Evolutionary conservation across 805 yeast species (phyloP).

Genomic region (Metschnikowia vanudenii): DNA sequence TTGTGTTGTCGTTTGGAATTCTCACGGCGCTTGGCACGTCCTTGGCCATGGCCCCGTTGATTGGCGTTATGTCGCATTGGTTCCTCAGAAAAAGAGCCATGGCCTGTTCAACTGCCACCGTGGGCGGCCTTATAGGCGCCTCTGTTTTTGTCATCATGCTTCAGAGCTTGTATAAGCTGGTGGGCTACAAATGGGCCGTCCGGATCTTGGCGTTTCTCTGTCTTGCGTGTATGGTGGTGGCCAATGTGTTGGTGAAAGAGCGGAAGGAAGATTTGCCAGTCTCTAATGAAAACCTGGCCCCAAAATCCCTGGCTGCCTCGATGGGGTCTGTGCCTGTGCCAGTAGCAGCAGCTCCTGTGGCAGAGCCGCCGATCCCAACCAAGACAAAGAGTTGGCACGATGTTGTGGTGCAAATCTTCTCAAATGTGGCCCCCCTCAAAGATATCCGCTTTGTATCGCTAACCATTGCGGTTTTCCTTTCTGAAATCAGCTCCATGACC

Average conservation of each 20-base stretch:
- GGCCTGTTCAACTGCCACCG: slow-evolving; percentile 46
- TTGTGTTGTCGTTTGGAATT: slow-evolving; percentile 51
- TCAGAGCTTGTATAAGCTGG: slow-evolving; percentile 43
- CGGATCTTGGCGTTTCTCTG: slow-evolving; percentile 50
- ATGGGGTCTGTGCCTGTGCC: not conserved
- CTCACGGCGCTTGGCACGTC: slow-evolving; percentile 41
- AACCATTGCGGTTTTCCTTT: slow-evolving; percentile 41
- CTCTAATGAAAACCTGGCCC: no score
- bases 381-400: not conserved
- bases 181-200: slow-evolving; percentile 56
- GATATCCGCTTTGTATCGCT: slow-evolving; percentile 45
- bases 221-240: slow-evolving; percentile 29
- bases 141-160: slow-evolving; percentile 53
- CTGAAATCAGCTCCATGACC: slow-evolving; percentile 48
- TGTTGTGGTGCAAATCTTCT: not conserved
- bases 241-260: slow-evolving; percentile 13
- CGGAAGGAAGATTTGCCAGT: not conserved
- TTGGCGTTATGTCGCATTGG: slow-evolving; percentile 46
- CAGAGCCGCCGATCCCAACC: not conserved
- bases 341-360: not conserved
- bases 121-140: slow-evolving; percentile 56
- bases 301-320: not conserved
- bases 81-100: slow-evolving; percentile 42
- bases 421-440: slow-evolving; percentile 28
- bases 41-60: slow-evolving; percentile 42